Conservation (phyloP, 2,329 filamentous ascomycete species). For the Hirsutella minnesotensis region DNA sequence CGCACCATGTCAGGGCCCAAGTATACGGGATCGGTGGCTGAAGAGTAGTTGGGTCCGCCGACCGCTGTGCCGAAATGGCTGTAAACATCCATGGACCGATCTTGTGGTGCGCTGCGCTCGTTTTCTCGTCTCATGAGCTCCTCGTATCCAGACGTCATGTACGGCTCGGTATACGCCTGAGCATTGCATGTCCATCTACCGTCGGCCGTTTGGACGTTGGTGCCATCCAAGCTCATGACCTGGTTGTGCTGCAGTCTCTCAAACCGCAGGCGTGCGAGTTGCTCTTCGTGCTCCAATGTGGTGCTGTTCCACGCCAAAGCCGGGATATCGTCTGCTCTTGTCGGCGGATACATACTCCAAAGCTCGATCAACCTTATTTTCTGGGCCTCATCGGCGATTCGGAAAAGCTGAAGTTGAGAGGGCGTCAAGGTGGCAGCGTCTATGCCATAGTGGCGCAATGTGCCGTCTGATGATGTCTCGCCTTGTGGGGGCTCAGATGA, state of each 20-base stretch:
- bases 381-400: slow-evolving; percentile 60
- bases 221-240: slow-evolving; percentile 42
- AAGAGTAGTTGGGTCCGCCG: slow-evolving; percentile 32
- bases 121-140: slow-evolving; percentile 53
- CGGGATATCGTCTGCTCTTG: slow-evolving; percentile 40
- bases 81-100: slow-evolving; percentile 27
- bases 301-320: slow-evolving; percentile 41
- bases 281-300: slow-evolving; percentile 43
- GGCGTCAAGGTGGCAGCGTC: slow-evolving; percentile 57
- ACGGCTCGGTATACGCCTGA: slow-evolving; percentile 55
- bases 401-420: slow-evolving; percentile 69
- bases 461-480: slow-evolving; percentile 39
- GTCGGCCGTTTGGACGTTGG: slow-evolving; percentile 37
- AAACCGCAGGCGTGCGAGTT: slow-evolving; percentile 49
- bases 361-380: slow-evolving; percentile 67
- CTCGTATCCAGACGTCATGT: slow-evolving; percentile 76
- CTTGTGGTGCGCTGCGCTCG: slow-evolving; percentile 26
- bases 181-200: slow-evolving; percentile 35
- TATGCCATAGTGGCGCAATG: slow-evolving; percentile 56
- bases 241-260: slow-evolving; percentile 31
- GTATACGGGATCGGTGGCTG: slow-evolving; percentile 61
- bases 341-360: slow-evolving; percentile 71
- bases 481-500: slow-evolving; percentile 39
- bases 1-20: slow-evolving; percentile 30
- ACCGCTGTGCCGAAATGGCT: slow-evolving; percentile 30